A percentile compares a stretch with the other conserved stretches of the same genome.
Conservation (phyloP, 108 stramenopile genomes). For the Conticribra guillardii region DNA sequence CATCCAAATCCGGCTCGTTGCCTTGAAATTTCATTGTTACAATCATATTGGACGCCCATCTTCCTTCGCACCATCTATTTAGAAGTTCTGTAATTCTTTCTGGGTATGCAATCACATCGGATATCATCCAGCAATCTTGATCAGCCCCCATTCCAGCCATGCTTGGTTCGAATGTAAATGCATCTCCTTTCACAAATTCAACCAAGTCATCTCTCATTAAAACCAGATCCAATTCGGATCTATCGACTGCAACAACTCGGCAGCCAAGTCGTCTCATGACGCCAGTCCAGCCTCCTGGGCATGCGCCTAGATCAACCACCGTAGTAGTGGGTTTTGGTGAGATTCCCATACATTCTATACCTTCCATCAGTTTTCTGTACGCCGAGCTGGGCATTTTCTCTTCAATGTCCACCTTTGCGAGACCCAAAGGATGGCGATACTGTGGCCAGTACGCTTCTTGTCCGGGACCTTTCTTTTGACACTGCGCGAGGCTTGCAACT, state of each 20-base stretch:
- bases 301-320: slow-evolving; percentile 62
- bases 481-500: slow-evolving; percentile 43
- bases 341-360: slow-evolving; percentile 46
- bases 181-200: slow-evolving; percentile 58
- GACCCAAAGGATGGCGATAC: slow-evolving; percentile 39
- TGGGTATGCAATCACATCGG: slow-evolving; percentile 69
- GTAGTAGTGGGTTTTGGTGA: slow-evolving; percentile 14
- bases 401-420: slow-evolving; percentile 61
- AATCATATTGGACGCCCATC: slow-evolving; percentile 46
- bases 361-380: slow-evolving; percentile 66
- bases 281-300: slow-evolving; percentile 69
- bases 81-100: slow-evolving; percentile 53
- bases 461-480: slow-evolving; percentile 3
- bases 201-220: slow-evolving; percentile 56
- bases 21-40: slow-evolving; percentile 70
- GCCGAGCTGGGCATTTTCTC: slow-evolving; percentile 61
- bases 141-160: background rate
- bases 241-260: slow-evolving; percentile 56
- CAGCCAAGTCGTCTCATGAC: slow-evolving; percentile 39
- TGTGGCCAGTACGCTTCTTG: slow-evolving; percentile 51
- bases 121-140: slow-evolving; percentile 58
- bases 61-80: slow-evolving; percentile 42
- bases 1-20: slow-evolving; percentile 37
- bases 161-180: slow-evolving; percentile 57
- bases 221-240: slow-evolving; percentile 42